phyloP scores from a whole-genome alignment of 257 asterid species.

The Buddleja alternifolia region DNA sequence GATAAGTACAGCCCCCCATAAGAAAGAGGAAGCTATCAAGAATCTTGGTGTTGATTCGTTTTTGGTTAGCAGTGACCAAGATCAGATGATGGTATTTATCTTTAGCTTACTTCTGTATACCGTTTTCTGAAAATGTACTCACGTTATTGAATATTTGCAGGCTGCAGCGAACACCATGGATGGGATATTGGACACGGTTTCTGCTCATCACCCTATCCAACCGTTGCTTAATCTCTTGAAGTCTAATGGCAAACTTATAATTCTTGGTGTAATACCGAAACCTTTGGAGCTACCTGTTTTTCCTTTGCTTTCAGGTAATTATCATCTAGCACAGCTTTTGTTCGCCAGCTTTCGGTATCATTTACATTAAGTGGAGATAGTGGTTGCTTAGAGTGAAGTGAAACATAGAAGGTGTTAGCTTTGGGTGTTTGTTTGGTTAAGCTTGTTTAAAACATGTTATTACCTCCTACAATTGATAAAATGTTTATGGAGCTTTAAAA shows the following conservation, averaged over 20 bases:
- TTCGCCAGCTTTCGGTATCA: too few relatives aligned
- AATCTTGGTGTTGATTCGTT: constrained; percentile 37
- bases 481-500: too few relatives aligned
- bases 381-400: too few relatives aligned
- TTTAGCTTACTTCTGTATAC: background rate
- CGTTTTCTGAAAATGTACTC: too few relatives aligned
- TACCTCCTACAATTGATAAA: too few relatives aligned
- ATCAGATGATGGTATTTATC: constrained; percentile 33
- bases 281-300: constrained; percentile 36
- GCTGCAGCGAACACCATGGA: constrained; percentile 39
- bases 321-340: too few relatives aligned
- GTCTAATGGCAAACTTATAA: constrained; percentile 36
- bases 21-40: constrained; percentile 40
- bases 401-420: too few relatives aligned
- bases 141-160: constrained; percentile 15
- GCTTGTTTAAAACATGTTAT: too few relatives aligned
- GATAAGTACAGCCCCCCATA: constrained; percentile 30
- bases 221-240: constrained; percentile 36
- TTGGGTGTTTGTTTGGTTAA: too few relatives aligned
- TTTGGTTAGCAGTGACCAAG: constrained; percentile 38
- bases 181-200: constrained; percentile 35
- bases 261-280: constrained; percentile 37
- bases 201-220: constrained; percentile 36
- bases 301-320: constrained; percentile 36
- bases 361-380: too few relatives aligned